These are phyloP conservation scores for Paecilomyces variotii DNA, from an alignment of 2,329 filamentous ascomycete species.

Conservation along the genomic window DNA sequence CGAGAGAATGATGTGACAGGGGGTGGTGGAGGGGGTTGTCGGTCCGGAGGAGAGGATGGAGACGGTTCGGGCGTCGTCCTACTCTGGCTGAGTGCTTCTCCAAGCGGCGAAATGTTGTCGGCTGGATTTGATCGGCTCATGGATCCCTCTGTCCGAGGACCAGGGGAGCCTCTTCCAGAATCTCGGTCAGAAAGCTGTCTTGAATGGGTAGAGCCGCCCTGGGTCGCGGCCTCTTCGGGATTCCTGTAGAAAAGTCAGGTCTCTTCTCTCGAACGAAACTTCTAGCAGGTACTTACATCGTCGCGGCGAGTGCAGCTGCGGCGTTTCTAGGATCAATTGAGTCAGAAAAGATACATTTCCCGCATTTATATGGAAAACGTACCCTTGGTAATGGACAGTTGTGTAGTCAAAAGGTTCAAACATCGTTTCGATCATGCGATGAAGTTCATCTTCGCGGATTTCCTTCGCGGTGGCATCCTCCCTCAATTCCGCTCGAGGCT, in stretches of 20 bases:
- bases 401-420: slow-evolving; percentile 97
- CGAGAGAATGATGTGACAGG: slow-evolving; percentile 31
- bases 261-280: slow-evolving; percentile 4
- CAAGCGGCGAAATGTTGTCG: slow-evolving; percentile 18
- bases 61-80: slow-evolving; percentile 8
- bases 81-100: slow-evolving; percentile 22
- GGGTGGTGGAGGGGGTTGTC: slow-evolving; percentile 17
- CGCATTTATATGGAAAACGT: slow-evolving; percentile 24
- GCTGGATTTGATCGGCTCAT: slow-evolving; percentile 18
- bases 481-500: slow-evolving; percentile 82
- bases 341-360: slow-evolving; percentile 6
- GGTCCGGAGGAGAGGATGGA: slow-evolving; percentile 16
- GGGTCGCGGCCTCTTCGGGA: slow-evolving; percentile 30
- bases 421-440: slow-evolving; percentile 86
- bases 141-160: slow-evolving; percentile 22
- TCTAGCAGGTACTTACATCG: slow-evolving; percentile 18
- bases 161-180: slow-evolving; percentile 22
- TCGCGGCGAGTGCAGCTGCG: slow-evolving; percentile 33
- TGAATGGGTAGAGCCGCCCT: slow-evolving; percentile 19
- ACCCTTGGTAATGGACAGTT: slow-evolving; percentile 67
- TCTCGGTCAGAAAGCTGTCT: slow-evolving; percentile 31
- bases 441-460: slow-evolving; percentile 87
- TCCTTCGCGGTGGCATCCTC: slow-evolving; percentile 93
- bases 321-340: slow-evolving; percentile 18
- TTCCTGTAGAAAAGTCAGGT: slow-evolving; percentile 19